phyloP scores from a whole-genome alignment of 768 basidiomycete genomes.

The Rhodotorula paludigena region DNA sequence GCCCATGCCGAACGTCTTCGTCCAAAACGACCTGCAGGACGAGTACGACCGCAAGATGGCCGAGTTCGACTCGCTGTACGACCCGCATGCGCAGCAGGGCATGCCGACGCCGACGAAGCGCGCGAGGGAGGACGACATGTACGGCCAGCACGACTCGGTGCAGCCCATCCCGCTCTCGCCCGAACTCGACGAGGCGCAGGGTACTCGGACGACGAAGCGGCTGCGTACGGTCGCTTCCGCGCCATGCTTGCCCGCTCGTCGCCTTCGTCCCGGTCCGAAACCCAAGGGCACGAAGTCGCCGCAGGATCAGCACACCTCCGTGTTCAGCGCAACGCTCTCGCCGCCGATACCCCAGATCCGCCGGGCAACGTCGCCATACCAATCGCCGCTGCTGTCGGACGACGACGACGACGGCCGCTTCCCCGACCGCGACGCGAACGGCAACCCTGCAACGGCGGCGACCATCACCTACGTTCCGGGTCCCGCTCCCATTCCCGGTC shows the following conservation, averaged over 20 bases:
- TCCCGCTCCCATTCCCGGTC: slow-evolving; percentile 14
- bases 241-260: slow-evolving; percentile 30
- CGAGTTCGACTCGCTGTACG: slow-evolving; percentile 27
- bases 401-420: slow-evolving; percentile 21
- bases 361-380: slow-evolving; percentile 27
- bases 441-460: slow-evolving; percentile 4
- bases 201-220: slow-evolving; percentile 19
- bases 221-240: slow-evolving; percentile 37
- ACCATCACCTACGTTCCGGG: slow-evolving; percentile 31
- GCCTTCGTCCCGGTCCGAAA: slow-evolving; percentile 47
- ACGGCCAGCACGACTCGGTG: slow-evolving; percentile 3
- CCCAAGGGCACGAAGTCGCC: slow-evolving; percentile 46
- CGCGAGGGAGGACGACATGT: not conserved
- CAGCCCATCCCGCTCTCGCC: slow-evolving; percentile 21
- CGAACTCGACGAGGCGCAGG: slow-evolving; percentile 36
- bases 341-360: slow-evolving; percentile 32
- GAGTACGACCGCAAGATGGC: slow-evolving; percentile 35
- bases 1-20: slow-evolving; percentile 2
- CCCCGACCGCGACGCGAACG: slow-evolving; percentile 16
- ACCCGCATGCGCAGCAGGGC: slow-evolving; percentile 15
- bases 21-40: not conserved
- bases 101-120: slow-evolving; percentile 7
- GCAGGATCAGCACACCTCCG: slow-evolving; percentile 37
- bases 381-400: slow-evolving; percentile 21
- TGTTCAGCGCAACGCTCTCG: slow-evolving; percentile 34